A percentile compares a stretch with the other conserved stretches of the same genome.
These are phyloP conservation scores for Solanum chiquidenum DNA, from an alignment of 257 asterid genomes.

Conservation along the genomic window DNA sequence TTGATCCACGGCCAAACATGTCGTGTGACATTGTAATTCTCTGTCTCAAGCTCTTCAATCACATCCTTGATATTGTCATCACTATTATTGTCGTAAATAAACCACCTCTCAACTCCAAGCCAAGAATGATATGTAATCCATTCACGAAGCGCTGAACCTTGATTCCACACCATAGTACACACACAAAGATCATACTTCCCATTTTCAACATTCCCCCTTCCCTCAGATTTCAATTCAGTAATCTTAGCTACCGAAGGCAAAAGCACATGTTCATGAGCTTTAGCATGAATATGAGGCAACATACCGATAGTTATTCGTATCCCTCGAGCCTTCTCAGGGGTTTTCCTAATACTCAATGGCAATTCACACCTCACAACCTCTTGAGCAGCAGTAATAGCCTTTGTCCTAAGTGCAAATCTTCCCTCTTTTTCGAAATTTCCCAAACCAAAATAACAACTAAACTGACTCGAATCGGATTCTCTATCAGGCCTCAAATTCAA, in stretches of 20 bases:
- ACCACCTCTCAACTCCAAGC: conserved; percentile 95
- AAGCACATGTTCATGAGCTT: conserved; percentile 19
- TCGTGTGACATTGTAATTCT: conserved; percentile 54
- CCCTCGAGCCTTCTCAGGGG: conserved; percentile 37
- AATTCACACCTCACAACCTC: conserved; percentile 77
- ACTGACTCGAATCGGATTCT: conserved; percentile 51
- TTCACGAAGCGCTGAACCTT: conserved; percentile 64
- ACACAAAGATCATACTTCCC: conserved; percentile 61
- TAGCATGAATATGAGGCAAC: conserved; percentile 13
- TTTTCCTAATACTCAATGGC: conserved; percentile 38
- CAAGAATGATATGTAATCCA: conserved; percentile 83
- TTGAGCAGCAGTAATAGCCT: conserved; percentile 83
- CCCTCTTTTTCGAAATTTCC: conserved; percentile 21
- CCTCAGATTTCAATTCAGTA: conserved; percentile 3
- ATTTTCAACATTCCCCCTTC: not conserved
- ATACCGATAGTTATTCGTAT: conserved; percentile 52
- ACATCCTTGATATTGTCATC: conserved; percentile 55
- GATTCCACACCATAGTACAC: conserved; percentile 98
- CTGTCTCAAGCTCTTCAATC: conserved; percentile 37
- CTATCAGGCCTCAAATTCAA: conserved; percentile 68
- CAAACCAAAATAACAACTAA: conserved; percentile 71
- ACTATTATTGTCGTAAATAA: conserved; percentile 82
- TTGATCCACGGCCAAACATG: conserved; percentile 98
- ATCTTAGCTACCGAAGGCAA: conserved; percentile 84
- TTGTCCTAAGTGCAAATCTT: conserved; percentile 28